Base-by-base conservation (phyloP, 2,329 filamentous ascomycete species). In the Xylariaceae sp. region DNA sequence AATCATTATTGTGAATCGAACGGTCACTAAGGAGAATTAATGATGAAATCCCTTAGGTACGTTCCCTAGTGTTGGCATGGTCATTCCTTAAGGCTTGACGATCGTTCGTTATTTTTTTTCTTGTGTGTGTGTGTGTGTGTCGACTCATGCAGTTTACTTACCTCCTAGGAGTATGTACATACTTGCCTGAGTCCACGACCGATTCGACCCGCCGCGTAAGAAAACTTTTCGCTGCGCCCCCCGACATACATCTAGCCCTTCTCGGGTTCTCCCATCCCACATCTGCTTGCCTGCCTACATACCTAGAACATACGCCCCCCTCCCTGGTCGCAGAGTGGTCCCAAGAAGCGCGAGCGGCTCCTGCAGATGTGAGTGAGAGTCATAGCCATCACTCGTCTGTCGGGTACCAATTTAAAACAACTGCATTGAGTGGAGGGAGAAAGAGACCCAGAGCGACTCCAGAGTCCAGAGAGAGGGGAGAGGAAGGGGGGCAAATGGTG, bases 181-280 rank as follows among this genome's bases (percentile, higher is more conserved):
- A 18, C 17, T 18, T 18, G 17, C 17, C 2, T 18, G 17, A 18
- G 17, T 18, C 17, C 17, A 30, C 23, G 23, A 30, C 23, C 23
- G 23, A 30, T n/a, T n/a, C 52, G 47, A 15, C 50, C 51, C 56
- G 56, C 50, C 55, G 23, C 51, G 35, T 35, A 15, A 18, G 34
- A n/a, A 11, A 23, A 23, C 30, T 49, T 49, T 18, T 48, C 13
- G 17, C 44, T 41, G 49, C 35, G 41, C 18, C 58, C 58, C 48
- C n/a, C 30, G 49, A 47, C 37, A 44, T 53, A 47, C 37, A 44
- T 53, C 55, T 51, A 52, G 44, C 35, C 51, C 10, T 37, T 44
- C 30, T 56, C 55, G 3, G 55, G 15, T 34, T 52, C 34, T 15
- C 17, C 17, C 47, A 30, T 10, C 17, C 17, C 17, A 17, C 17